Evolutionary conservation across 2,329 filamentous ascomycete genomes (phyloP), one percentile per base, ranked within the genome.

Genomic region (Xylaria sp.): DNA sequence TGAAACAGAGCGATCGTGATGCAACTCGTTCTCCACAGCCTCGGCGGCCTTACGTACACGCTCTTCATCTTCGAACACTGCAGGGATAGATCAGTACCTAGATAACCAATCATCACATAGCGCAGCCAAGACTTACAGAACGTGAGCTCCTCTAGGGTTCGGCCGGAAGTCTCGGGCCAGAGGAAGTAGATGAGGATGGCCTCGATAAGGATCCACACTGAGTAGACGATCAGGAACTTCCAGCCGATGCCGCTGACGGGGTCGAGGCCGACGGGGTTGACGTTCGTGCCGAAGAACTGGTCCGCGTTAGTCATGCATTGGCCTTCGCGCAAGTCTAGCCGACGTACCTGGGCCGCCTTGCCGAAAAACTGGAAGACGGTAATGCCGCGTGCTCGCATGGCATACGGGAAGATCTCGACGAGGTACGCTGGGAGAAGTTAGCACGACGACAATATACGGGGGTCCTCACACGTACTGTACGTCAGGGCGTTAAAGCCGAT

Each of bases 91-190:
- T 72, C 51, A 69, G 65, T 37, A 44, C 23, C 10, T 38, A 38
- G 1, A 6, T 10, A 3, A 21, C 17, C 9, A 1, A 35, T 6
- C 9, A 31, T 37, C 19, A 2, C 17, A 8, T 8, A 33, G 11
- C 6, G 11, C 5, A 27, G 19, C 23, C n/a, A 37, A 27, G 57
- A 56, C 64, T 59, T 72, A 73, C 71, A 43, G 69, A 73, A 72
- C 9, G 71, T 58, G 13, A 73, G 70, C 25, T 93, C 90, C 78
- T 93, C 90, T 37, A 93, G 79, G 62, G 89, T 86, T 58, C 92
- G 84, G 67, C 90, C 90, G 62, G 89, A 90, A 0, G 90, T 93
- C 76, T 93, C 90, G 10, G 90, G 90, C 74, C 91, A 93, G 67
- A 92, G 82, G 76, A 91, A 92, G 76, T 88, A 93, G 43, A 92